phyloP scores from a whole-genome alignment of 2,329 filamentous ascomycete species.

The Colletotrichum sp. region DNA sequence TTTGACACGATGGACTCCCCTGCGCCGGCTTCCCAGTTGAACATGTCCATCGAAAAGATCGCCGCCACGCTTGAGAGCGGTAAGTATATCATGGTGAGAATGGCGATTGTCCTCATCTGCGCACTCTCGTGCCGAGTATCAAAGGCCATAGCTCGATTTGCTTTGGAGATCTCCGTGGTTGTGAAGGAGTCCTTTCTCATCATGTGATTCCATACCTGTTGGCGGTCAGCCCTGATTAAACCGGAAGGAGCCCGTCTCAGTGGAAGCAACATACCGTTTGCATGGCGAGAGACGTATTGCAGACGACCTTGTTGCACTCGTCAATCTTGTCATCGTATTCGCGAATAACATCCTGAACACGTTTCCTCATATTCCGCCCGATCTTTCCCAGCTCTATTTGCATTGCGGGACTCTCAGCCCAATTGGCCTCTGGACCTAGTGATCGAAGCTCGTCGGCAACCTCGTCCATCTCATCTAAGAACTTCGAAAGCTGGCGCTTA shows the following conservation, averaged over 20 bases:
- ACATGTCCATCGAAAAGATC: slow-evolving; percentile 32
- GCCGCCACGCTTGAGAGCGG: slow-evolving; percentile 29
- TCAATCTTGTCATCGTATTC: slow-evolving; percentile 32
- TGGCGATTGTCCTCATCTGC: slow-evolving; percentile 32
- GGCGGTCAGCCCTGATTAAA: not conserved
- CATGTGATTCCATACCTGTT: slow-evolving; percentile 31
- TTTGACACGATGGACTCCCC: slow-evolving; percentile 25
- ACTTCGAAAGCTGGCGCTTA: not conserved
- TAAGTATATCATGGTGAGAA: slow-evolving; percentile 33
- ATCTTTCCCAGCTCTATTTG: not conserved
- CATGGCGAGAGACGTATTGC: slow-evolving; percentile 28
- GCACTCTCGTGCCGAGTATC: slow-evolving; percentile 28
- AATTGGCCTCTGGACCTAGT: fast-evolving
- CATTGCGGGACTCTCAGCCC: not conserved
- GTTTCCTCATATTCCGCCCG: not conserved
- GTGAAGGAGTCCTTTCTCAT: slow-evolving; percentile 27
- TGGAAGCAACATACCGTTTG: slow-evolving; percentile 25
- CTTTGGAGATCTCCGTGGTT: slow-evolving; percentile 26
- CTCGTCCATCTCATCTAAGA: not conserved
- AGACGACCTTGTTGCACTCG: slow-evolving; percentile 29
- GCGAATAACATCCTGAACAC: slow-evolving; percentile 25
- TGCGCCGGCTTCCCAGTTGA: slow-evolving; percentile 25
- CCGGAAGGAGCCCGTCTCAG: not conserved
- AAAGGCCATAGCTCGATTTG: slow-evolving; percentile 26
- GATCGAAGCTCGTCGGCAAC: not conserved